Base-by-base conservation (phyloP, 352 stramenopile genomes). In the Phytophthora hibernalis region DNA sequence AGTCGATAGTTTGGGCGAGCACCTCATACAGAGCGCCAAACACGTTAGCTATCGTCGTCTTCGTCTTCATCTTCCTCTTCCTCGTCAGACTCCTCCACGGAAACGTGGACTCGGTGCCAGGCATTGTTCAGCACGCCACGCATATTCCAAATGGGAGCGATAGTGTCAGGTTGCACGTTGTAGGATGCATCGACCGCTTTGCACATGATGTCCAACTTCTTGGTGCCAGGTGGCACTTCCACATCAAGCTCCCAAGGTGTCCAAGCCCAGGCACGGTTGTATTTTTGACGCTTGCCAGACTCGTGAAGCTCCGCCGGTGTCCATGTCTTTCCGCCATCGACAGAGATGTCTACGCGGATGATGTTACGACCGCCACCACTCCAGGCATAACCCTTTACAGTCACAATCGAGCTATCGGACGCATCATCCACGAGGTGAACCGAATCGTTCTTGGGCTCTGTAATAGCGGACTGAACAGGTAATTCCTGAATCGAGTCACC, bases 101-200 rank as follows among this genome's bases (percentile, higher is more conserved):
- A 57, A 26, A 95, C 83, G n/a, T 77, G 77, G 31, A 97, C 86
- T 24, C 91, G 83, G 57, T 97, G 96, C 96, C 97, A 99, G 22
- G 90, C 92, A 68, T 99, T 99, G 70, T 98, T 99, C 18, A 98
- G 81, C 33, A 99, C 83, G 42, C 98, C 98, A 50, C 97, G 84
- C 70, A 99, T 93, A 85, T 99, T 99, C 97, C 97, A 99, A 57
- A 98, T 97, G 22, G 96, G 90, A 51, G 89, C 91, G 65, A 95
- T 96, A 18, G 79, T 95, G 68, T 99, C 97, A 1, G 98, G 98
- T 77, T 99, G 97, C 15, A 96, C 90, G 72, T 99, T 99, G 76
- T 98, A 98, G 1, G 91, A 96, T 33, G 83, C 83, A 75, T 99
- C 97, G 9, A 98, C 89, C 3, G 95, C 97, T 66, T 98, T 98